Evolutionary conservation across 1,284 basidiomycete species (phyloP), one percentile per base, ranked within the genome.

Genomic region (Fomitiporia mediterranea): DNA sequence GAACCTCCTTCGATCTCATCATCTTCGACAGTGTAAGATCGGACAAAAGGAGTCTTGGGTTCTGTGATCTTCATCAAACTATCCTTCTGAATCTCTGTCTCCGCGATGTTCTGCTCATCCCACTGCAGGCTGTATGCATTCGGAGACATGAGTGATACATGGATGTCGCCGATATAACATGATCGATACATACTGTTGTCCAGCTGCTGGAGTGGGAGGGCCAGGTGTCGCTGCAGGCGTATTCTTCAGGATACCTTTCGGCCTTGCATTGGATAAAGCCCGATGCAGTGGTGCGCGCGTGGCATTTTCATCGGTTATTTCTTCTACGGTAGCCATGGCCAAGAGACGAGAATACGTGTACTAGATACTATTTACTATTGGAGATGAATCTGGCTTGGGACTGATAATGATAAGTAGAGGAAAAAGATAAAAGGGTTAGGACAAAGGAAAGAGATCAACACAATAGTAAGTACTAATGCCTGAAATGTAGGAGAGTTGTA

Each of bases 51-150:
- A n/a, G 93, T 96, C 81, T 96, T 96, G 51, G 93, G 93, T 68
- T 96, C 93, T 3, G 90, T 93, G 67, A 96, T 96, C 82, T 94
- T 96, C 92, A 95, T 96, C 67, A 92, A 75, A 63, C 90, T 93
- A 66, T 95, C 92, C 71, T 94, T 94, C 76, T 89, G 84, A 63
- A 92, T 85, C 71, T 96, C 93, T 0, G 92, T 95, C 65, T 91
- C 71, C 27, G 91, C 90, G 47, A 96, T 78, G 67, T 95, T 96
- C 68, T 84, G 88, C 68, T 96, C 93, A 67, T 96, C 93, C 93
- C 93, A 96, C 66, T 90, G 89, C 64, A 95, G 68, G 64, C 81
- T 82, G 62, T 57, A 61, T 11, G 2, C 40, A 52, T 23, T 19
- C 19, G 7, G 28, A 40, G 25, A 1, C 38, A 6, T 43, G 7